phyloP scores from a whole-genome alignment of 2,329 filamentous ascomycete genomes.

The Penicillium sp. region DNA sequence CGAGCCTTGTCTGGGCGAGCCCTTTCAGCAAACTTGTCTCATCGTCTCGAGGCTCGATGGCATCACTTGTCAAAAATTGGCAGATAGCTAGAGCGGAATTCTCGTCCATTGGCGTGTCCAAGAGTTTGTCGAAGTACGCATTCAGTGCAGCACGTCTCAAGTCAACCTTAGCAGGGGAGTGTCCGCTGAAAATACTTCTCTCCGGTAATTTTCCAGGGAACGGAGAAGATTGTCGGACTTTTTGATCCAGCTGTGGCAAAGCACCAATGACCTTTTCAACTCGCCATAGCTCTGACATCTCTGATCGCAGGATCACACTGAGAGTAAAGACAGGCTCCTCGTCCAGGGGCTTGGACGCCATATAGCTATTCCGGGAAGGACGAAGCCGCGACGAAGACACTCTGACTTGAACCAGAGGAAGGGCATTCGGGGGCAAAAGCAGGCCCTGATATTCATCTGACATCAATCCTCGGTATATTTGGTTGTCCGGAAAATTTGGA shows the following conservation, averaged over 20 bases:
- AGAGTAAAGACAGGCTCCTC: slow-evolving; percentile 94
- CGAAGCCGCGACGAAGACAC: slow-evolving; percentile 94
- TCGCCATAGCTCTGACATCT: slow-evolving; percentile 72
- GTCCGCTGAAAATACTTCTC: slow-evolving; percentile 79
- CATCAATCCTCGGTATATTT: slow-evolving; percentile 72
- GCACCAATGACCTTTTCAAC: slow-evolving; percentile 88
- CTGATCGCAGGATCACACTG: slow-evolving; percentile 72
- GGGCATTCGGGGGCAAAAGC: slow-evolving; percentile 79
- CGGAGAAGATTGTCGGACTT: slow-evolving; percentile 68
- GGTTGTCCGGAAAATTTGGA: slow-evolving; percentile 32
- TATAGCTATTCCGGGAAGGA: slow-evolving; percentile 79
- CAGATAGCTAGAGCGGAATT: slow-evolving; percentile 76
- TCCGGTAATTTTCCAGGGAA: slow-evolving; percentile 80
- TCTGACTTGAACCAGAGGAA: slow-evolving; percentile 79
- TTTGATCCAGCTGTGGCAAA: slow-evolving; percentile 75
- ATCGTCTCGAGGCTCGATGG: slow-evolving; percentile 54
- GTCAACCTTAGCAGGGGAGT: slow-evolving; percentile 91
- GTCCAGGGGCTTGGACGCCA: slow-evolving; percentile 75
- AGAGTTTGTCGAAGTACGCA: slow-evolving; percentile 76
- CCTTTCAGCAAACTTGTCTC: slow-evolving; percentile 50
- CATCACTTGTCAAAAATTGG: slow-evolving; percentile 73
- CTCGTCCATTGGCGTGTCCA: slow-evolving; percentile 79
- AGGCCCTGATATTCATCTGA: slow-evolving; percentile 85
- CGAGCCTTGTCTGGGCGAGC: slow-evolving; percentile 30
- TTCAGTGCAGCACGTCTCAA: slow-evolving; percentile 78